Evolutionary conservation across 2,329 filamentous ascomycete species (phyloP), one percentile per base, ranked within the genome.

Genomic region (Cyphellophora attinorum): DNA sequence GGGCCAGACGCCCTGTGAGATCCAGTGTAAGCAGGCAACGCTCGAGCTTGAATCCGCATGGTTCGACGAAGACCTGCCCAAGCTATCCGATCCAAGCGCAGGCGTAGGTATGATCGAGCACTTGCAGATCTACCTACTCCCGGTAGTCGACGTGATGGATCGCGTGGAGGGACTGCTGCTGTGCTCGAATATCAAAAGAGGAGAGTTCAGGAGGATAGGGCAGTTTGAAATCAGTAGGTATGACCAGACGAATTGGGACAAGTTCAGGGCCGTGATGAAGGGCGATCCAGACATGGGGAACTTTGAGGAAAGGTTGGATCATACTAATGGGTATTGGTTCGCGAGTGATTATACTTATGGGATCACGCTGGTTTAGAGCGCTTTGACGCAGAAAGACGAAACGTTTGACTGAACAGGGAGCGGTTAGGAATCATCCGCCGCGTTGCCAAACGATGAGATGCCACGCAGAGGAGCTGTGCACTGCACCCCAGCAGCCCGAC

Each of bases 321-420:
- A 49, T 33, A 38, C 37, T 19, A 47, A 49, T 23, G 42, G 42
- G 15, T 46, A 49, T 34, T 47, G 45, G 45, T 47, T 46, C 38
- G 45, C 46, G 6, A 49, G 46, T 36, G 45, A 49, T 32, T 49
- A 44, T 28, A 49, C 46, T 12, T 49, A 49, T 36, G 46, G 43
- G n/a, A 44, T 49, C 35, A 49, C 43, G 33, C 33, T 49, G 16
- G 17, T 47, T 19, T 49, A 37, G n/a, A n/a, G n/a, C n/a, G n/a
- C n/a, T n/a, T n/a, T n/a, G n/a, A n/a, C n/a, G n/a, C n/a, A n/a
- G 46, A 27, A n/a, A n/a, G n/a, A n/a, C n/a, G n/a, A n/a, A n/a
- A n/a, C n/a, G n/a, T n/a, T n/a, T n/a, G n/a, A n/a, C n/a, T n/a
- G n/a, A n/a, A n/a, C n/a, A n/a, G n/a, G n/a, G n/a, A n/a, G n/a